Percentiles rank a stretch among this genome's conserved stretches.
Conservation (phyloP, 1,284 basidiomycete species). For the Microbotryum violaceum region DNA sequence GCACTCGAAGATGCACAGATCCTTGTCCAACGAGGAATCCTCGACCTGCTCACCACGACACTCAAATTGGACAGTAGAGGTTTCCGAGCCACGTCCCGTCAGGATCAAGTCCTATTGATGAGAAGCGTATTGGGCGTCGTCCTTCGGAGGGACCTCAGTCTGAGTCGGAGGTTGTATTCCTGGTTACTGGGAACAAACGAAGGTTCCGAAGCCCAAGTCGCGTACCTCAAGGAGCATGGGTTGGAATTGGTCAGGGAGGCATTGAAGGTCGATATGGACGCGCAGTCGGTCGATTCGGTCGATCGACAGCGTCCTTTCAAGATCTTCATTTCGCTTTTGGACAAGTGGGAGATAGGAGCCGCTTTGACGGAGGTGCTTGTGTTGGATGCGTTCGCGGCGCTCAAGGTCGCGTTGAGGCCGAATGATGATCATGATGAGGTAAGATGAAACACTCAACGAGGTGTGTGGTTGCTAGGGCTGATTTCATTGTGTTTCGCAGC, state of each 20-base stretch:
- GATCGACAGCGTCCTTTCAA: slow-evolving; percentile 78
- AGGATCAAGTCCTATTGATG: slow-evolving; percentile 34
- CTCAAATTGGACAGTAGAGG: slow-evolving; percentile 64
- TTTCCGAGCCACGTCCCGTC: slow-evolving; percentile 40
- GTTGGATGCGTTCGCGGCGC: slow-evolving; percentile 67
- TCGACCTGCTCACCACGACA: slow-evolving; percentile 71
- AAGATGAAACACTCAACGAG: slow-evolving; percentile 25
- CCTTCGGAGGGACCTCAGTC: slow-evolving; percentile 79
- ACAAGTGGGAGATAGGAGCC: slow-evolving; percentile 93
- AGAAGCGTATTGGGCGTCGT: slow-evolving; percentile 52
- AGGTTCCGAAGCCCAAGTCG: slow-evolving; percentile 59
- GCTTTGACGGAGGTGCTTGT: slow-evolving; percentile 68
- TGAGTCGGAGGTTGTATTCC: slow-evolving; percentile 84
- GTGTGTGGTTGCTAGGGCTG: background rate
- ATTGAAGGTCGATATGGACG: slow-evolving; percentile 68
- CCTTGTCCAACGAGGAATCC: slow-evolving; percentile 68
- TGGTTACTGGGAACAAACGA: slow-evolving; percentile 86
- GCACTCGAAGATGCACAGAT: slow-evolving; percentile 84
- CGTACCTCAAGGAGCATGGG: slow-evolving; percentile 60
- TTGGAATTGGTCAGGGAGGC: slow-evolving; percentile 61
- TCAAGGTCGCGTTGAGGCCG: slow-evolving; percentile 53
- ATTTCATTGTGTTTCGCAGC: slow-evolving; percentile 43
- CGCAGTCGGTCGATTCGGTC: slow-evolving; percentile 51
- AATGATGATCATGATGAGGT: slow-evolving; percentile 59
- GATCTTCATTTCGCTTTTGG: slow-evolving; percentile 86